Conservation (phyloP, 257 asterid genomes). For the Capsicum pubescens region DNA sequence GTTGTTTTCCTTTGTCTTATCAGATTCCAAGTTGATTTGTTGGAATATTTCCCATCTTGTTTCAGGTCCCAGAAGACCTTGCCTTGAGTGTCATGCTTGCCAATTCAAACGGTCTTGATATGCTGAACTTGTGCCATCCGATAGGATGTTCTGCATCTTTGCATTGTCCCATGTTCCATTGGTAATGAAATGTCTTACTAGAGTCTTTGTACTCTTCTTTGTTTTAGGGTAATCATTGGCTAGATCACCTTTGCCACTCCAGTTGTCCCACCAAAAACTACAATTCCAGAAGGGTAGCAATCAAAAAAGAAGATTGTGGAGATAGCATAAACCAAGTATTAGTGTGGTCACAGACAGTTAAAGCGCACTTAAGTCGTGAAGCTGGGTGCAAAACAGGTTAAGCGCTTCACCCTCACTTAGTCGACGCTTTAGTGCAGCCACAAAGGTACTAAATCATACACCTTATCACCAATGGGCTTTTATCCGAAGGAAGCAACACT, state of each 20-base stretch:
- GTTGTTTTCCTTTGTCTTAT: neutral
- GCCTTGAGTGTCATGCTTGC: neutral
- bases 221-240: neutral
- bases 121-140: constrained; percentile 1
- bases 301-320: neutral
- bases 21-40: neutral
- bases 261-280: constrained; percentile 4
- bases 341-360: neutral
- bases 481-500: neutral
- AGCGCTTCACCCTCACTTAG: neutral
- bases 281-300: neutral
- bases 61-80: neutral
- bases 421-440: neutral
- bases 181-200: neutral
- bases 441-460: neutral
- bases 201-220: neutral
- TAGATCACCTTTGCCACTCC: neutral
- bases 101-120: neutral
- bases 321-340: neutral
- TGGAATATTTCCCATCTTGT: neutral
- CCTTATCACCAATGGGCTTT: neutral
- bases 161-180: neutral
- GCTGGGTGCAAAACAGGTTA: neutral
- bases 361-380: neutral
- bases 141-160: neutral